phyloP scores from a whole-genome alignment of 2,329 filamentous ascomycete species.

The Bipolaris cookei region DNA sequence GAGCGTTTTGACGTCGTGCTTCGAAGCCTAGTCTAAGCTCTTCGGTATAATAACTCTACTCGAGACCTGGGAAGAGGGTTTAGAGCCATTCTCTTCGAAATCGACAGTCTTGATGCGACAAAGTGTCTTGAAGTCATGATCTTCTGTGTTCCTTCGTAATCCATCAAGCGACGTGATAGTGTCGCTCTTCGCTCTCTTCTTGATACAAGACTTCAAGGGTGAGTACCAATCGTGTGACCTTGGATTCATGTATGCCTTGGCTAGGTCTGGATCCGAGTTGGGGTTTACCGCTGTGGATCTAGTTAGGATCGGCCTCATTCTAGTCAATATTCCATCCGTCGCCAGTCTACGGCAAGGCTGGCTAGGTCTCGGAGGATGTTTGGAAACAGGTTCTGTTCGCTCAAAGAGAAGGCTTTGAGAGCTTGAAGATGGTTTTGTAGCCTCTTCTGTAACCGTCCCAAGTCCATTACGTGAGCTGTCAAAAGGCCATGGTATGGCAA shows the following conservation, averaged over 20 bases:
- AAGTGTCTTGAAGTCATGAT: slow-evolving; percentile 9
- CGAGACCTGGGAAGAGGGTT: slow-evolving; percentile 7
- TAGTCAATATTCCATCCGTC: slow-evolving; percentile 6
- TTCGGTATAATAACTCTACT: slow-evolving; percentile 6
- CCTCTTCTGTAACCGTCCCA: slow-evolving; percentile 15
- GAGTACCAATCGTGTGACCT: slow-evolving; percentile 1
- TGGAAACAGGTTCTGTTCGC: slow-evolving; percentile 3
- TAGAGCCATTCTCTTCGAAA: slow-evolving; percentile 28
- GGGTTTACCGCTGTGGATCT: slow-evolving; percentile 6
- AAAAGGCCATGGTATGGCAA: slow-evolving; percentile 10
- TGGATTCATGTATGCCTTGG: background rate
- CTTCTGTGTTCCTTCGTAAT: background rate
- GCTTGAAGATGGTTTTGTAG: slow-evolving; percentile 10
- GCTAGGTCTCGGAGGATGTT: background rate
- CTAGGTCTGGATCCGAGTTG: slow-evolving; percentile 11
- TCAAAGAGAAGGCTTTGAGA: background rate
- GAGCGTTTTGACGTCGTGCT: background rate
- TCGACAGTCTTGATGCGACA: slow-evolving; percentile 42
- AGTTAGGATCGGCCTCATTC: slow-evolving; percentile 2
- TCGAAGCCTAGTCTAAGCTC: background rate
- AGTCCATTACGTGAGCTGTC: slow-evolving; percentile 19
- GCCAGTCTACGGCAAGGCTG: slow-evolving; percentile 7
- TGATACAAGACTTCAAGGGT: slow-evolving; percentile 40
- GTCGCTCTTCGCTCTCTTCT: slow-evolving; percentile 33
- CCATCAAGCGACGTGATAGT: slow-evolving; percentile 24